A percentile compares a stretch with the other conserved stretches of the same genome.
Conservation (phyloP, 2,329 filamentous ascomycete species). For the Fusarium sp. region DNA sequence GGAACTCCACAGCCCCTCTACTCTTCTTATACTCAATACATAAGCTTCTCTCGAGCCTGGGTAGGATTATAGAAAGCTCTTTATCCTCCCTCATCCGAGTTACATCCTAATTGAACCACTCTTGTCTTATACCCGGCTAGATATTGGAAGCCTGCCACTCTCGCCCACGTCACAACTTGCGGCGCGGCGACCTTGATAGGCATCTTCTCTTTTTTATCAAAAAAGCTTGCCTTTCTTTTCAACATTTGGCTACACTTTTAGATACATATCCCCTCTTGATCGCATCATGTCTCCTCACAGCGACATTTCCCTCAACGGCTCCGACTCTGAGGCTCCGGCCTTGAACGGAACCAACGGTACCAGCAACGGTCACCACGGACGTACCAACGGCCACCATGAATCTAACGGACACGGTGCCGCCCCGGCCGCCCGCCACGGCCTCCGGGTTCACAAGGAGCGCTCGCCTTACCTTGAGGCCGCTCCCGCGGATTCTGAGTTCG, state of each 20-base stretch:
- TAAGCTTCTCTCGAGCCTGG: constrained; percentile 18
- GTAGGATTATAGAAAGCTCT: constrained; percentile 17
- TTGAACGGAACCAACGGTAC: constrained; percentile 36
- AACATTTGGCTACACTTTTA: constrained; percentile 6
- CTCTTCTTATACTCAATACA: constrained; percentile 30
- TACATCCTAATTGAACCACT: constrained; percentile 9
- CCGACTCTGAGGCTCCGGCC: constrained; percentile 30
- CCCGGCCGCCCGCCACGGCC: constrained; percentile 30
- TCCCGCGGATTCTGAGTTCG: constrained; percentile 71
- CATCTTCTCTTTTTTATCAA: constrained; percentile 11
- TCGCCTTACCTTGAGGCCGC: constrained; percentile 39
- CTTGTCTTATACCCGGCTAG: constrained; percentile 7
- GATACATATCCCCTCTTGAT: constrained; percentile 18
- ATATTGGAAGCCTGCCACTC: constrained; percentile 4
- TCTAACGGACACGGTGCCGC: constrained; percentile 38
- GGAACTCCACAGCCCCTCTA: constrained; percentile 25
- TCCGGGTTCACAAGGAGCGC: constrained; percentile 39
- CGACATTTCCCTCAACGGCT: constrained; percentile 45
- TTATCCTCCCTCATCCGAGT: constrained; percentile 5
- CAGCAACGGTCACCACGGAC: constrained; percentile 24
- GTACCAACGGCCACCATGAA: constrained; percentile 14
- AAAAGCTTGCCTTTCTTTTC: constrained; percentile 1
- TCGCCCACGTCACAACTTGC: constrained; percentile 19
- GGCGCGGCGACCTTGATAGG: constrained; percentile 7
- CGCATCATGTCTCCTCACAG: constrained; percentile 50